Conservation (phyloP, 345 rosid genomes). For the Fremontodendron californicum region DNA sequence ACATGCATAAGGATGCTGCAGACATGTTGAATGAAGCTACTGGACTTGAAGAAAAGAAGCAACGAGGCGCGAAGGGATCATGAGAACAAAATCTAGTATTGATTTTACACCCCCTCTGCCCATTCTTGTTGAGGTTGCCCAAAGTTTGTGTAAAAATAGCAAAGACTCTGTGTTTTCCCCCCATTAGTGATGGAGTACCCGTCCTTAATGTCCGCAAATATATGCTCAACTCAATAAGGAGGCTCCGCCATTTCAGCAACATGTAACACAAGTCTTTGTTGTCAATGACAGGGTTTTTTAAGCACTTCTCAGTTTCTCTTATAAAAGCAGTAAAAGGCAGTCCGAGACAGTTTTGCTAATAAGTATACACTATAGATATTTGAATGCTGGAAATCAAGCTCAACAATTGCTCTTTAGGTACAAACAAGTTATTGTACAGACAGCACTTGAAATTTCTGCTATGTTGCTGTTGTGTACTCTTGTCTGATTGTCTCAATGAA, state of each 20-base stretch:
- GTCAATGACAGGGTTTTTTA: background rate
- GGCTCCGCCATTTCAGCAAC: background rate
- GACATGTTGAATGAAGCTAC: conserved; percentile 97
- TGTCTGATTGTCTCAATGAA: background rate
- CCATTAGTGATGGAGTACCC: background rate
- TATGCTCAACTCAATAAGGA: background rate
- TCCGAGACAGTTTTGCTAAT: background rate
- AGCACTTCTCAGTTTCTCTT: background rate
- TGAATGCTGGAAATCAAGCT: no score
- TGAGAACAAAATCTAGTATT: conserved; percentile 19
- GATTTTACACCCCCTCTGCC: background rate
- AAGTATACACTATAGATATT: no score
- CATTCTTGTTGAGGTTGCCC: conserved; percentile 28
- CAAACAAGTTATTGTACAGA: no score
- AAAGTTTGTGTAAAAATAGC: conserved; percentile 29
- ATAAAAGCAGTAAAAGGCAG: background rate
- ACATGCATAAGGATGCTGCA: conserved; percentile 85
- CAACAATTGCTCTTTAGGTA: no score
- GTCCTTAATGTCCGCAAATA: background rate
- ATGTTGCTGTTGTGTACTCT: background rate
- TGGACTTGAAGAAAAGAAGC: conserved; percentile 81
- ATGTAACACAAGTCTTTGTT: background rate
- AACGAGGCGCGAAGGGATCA: conserved; percentile 53
- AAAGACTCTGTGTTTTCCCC: conserved; percentile 14
- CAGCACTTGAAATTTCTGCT: no score